phyloP scores from a whole-genome alignment of 768 basidiomycete species.

The Udeniomyces megalosporus region DNA sequence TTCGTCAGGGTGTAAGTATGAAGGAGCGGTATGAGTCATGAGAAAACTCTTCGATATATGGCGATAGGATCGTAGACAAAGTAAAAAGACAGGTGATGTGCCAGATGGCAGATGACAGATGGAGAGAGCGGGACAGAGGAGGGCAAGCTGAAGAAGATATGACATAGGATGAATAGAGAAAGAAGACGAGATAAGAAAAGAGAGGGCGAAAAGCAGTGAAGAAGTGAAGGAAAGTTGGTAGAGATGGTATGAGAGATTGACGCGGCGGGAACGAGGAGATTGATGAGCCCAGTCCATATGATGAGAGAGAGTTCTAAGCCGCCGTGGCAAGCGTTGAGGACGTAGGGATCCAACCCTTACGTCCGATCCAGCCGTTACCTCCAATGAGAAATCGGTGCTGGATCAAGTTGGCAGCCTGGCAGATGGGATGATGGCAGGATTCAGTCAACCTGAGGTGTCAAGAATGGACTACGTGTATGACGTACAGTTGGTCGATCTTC shows the following conservation, averaged over 20 bases:
- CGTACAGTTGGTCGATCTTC: conserved; percentile 53
- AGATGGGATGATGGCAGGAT: background rate
- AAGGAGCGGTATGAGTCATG: background rate
- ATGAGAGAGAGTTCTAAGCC: background rate
- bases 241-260: background rate
- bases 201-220: background rate
- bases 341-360: conserved; percentile 20
- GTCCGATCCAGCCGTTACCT: conserved; percentile 49
- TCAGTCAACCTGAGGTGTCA: background rate
- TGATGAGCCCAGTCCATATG: background rate
- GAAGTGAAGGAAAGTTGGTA: background rate
- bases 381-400: conserved; percentile 68
- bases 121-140: background rate
- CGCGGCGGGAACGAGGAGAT: too few species aligned
- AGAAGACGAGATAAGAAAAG: background rate
- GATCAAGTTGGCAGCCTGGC: conserved; percentile 49
- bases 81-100: too few species aligned
- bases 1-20: conserved; percentile 42
- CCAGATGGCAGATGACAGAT: too few species aligned
- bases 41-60: background rate
- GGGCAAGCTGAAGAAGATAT: background rate
- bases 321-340: background rate
- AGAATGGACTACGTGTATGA: background rate
- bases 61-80: too few species aligned
- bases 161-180: background rate